Conservation (phyloP, 2,329 filamentous ascomycete species). For the Camillea tinctor region DNA sequence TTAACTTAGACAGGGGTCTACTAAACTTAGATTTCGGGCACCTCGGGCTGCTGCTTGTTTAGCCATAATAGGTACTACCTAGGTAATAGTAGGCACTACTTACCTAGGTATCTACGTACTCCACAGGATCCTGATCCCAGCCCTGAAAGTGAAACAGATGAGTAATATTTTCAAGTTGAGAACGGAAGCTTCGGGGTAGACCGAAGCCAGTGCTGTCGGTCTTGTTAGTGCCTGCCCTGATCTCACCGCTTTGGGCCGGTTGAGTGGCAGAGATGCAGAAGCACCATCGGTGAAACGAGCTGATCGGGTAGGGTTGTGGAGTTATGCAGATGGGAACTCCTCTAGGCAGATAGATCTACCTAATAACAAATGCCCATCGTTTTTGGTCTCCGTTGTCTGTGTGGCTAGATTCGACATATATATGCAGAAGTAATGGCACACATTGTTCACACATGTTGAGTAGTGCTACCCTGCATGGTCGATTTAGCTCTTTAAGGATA, state of each 20-base stretch:
- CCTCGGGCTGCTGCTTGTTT: background rate
- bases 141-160: too few species aligned
- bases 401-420: background rate
- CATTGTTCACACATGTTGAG: background rate
- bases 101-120: too few species aligned
- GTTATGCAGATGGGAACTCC: background rate
- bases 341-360: background rate
- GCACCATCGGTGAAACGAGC: background rate
- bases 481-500: conserved; percentile 1
- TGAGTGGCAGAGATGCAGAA: background rate
- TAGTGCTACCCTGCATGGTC: background rate
- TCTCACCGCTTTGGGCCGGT: conserved; percentile 7
- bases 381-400: background rate
- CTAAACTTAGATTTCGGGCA: too few species aligned
- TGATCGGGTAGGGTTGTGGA: background rate
- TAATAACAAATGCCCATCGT: background rate
- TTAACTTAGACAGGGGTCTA: too few species aligned
- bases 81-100: too few species aligned
- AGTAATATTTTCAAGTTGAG: background rate
- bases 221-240: conserved; percentile 2
- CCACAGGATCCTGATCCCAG: too few species aligned
- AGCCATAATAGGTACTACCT: background rate
- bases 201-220: conserved; percentile 12
- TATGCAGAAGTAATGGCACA: background rate
- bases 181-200: conserved; percentile 10